These are phyloP conservation scores for Castanospermum australe DNA, from an alignment of 306 rosid species.

Conservation along the genomic window DNA sequence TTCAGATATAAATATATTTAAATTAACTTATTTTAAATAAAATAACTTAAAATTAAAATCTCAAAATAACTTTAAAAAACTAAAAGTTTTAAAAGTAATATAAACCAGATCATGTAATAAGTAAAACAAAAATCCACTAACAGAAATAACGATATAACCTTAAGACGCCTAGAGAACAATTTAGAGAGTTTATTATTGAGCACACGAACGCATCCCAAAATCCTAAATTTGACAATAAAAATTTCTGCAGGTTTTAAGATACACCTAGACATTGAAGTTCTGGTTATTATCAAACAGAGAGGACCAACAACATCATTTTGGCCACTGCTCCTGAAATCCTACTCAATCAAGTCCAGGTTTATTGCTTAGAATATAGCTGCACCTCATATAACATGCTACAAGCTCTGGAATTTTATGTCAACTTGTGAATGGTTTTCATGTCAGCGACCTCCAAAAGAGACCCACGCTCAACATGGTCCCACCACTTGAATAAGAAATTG, in stretches of 20 bases:
- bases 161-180: neutral
- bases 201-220: neutral
- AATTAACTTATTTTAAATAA: no score
- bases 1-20: no score
- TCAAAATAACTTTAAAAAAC: no score
- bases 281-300: neutral
- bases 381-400: neutral
- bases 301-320: neutral
- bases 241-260: neutral
- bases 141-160: no score
- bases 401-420: conserved; percentile 39
- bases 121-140: no score
- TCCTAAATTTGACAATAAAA: neutral
- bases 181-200: neutral
- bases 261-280: conserved; percentile 3
- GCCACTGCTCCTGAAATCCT: neutral
- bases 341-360: neutral
- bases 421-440: conserved; percentile 90
- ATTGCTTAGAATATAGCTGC: conserved; percentile 34
- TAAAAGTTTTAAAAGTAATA: no score
- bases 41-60: no score
- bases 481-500: conserved; percentile 96
- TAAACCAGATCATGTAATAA: no score
- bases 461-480: conserved; percentile 88
- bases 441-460: conserved; percentile 69